Evolutionary conservation across 371 early-diverging fungal species (phyloP), one percentile per base, ranked within the genome.

Genomic region (Neoconidiobolus thromboides): DNA sequence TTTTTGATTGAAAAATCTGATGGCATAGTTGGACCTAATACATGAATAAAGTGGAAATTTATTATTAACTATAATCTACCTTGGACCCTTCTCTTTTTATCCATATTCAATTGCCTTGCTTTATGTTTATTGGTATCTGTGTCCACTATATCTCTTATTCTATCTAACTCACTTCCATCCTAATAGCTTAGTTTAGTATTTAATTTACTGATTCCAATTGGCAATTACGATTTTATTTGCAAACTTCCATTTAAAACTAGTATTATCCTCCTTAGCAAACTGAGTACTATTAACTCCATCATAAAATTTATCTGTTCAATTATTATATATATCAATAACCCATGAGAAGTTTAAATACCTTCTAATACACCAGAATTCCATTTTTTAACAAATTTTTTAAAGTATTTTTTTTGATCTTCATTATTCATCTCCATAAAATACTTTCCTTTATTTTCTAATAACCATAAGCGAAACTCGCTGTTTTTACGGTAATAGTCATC

Each of bases 401-500:
- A 92, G 57, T 86, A 83, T 52, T 71, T 63, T 5, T 82, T 75
- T 0, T 86, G 69, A 26, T 86, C 81, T 43, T 79, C 76, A 1
- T 83, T 73, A 3, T 68, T 66, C 58, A 92, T 62, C 47, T 89
- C 88, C 60, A 79, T 79, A 69, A 90, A 81, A 64, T 79, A 87
- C 61, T 74, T 71, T 55, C 75, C 73, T 66, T 86, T 86, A 43
- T 77, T 64, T 61, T 86, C 81, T 40, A 71, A 75, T 42, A 92
- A 71, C 93, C 93, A 92, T 10, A 85, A 63, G 1, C 85, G 73
- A 64, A 90, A 90, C 56, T 86, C 72, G 26, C 85, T 76, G 48
- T 84, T 82, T 48, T 72, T 71, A 67, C 73, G 89, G 63, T 86
- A 90, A 67, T 87, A 87, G 38, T 86, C 86, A 41, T 75, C 76